These are phyloP conservation scores for Peronosclerospora sorghi DNA, from an alignment of 352 stramenopile species.

Conservation along the genomic window DNA sequence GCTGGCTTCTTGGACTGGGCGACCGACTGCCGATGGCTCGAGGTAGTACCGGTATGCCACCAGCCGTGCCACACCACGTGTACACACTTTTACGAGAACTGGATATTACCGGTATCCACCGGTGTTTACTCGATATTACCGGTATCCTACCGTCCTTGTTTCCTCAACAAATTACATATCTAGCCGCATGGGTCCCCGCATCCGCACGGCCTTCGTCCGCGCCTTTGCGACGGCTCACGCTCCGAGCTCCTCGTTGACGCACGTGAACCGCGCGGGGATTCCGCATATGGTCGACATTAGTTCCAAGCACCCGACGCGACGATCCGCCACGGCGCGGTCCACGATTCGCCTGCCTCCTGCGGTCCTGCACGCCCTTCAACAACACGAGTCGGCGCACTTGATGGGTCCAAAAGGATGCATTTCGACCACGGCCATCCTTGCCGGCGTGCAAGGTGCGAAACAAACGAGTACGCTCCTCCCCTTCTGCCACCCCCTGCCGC, in stretches of 20 bases:
- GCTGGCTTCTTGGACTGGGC: slow-evolving; percentile 29
- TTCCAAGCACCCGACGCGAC: slow-evolving; percentile 66
- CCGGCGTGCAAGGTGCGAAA: slow-evolving; percentile 90
- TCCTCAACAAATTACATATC: too few relatives aligned
- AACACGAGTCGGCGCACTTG: slow-evolving; percentile 21
- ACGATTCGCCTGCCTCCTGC: slow-evolving; percentile 78
- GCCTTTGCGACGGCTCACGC: slow-evolving; percentile 3
- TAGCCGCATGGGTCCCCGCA: neutral
- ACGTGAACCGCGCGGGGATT: slow-evolving; percentile 33
- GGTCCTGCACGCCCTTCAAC: slow-evolving; percentile 66
- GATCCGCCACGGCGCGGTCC: slow-evolving; percentile 73
- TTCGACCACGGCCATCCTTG: slow-evolving; percentile 85
- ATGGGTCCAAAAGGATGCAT: slow-evolving; percentile 86
- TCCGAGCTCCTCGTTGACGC: slow-evolving; percentile 32
- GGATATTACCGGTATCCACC: too few relatives aligned
- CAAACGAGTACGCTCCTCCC: slow-evolving; percentile 88
- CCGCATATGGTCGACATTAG: slow-evolving; percentile 89
- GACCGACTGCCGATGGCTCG: too few relatives aligned
- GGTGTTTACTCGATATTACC: too few relatives aligned
- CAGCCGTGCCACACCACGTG: too few relatives aligned
- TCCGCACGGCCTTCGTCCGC: neutral
- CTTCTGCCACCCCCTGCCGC: slow-evolving; percentile 88
- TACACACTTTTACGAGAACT: too few relatives aligned
- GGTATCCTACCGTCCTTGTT: too few relatives aligned
- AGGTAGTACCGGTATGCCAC: too few relatives aligned